phyloP scores from a whole-genome alignment of 2,329 filamentous ascomycete genomes.

The Periconia digitata region DNA sequence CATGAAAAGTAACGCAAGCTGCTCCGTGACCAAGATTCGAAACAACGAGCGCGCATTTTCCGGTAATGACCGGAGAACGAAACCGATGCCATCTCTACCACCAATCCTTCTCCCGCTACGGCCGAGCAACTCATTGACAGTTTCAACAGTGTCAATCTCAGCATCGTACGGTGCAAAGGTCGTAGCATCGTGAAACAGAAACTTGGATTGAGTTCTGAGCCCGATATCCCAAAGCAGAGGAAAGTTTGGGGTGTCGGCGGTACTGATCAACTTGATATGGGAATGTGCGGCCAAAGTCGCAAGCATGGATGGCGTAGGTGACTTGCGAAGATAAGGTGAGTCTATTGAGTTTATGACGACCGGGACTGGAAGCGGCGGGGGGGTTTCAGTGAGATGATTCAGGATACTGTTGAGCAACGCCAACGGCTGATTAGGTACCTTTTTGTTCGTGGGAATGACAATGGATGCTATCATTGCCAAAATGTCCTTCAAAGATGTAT shows the following conservation, averaged over 20 bases:
- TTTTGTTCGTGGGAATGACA: constrained; percentile 54
- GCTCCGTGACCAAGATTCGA: constrained; percentile 79
- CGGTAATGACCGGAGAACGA: constrained; percentile 85
- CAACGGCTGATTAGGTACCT: constrained; percentile 65
- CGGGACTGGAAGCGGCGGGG: constrained; percentile 54
- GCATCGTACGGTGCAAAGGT: constrained; percentile 76
- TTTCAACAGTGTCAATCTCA: constrained; percentile 84
- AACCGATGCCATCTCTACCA: constrained; percentile 87
- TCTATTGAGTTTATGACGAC: constrained; percentile 88
- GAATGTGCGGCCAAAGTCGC: constrained; percentile 75
- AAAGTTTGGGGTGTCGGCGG: constrained; percentile 86
- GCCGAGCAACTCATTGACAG: constrained; percentile 84
- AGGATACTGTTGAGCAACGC: constrained; percentile 70
- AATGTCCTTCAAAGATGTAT: constrained; percentile 68
- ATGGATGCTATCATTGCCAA: constrained; percentile 69
- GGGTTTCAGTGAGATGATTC: constrained; percentile 55
- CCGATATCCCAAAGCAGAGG: constrained; percentile 86
- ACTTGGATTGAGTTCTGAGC: constrained; percentile 78
- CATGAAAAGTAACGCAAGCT: constrained; percentile 67
- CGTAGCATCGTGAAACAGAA: constrained; percentile 91
- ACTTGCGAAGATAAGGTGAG: constrained; percentile 71
- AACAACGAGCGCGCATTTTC: constrained; percentile 92
- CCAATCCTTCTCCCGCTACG: constrained; percentile 77
- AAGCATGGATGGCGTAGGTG: constrained; percentile 69
- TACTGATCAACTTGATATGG: constrained; percentile 72